These are phyloP conservation scores for Sporothrix brunneoviolacea DNA, from an alignment of 2,329 filamentous ascomycete genomes.

Conservation along the genomic window DNA sequence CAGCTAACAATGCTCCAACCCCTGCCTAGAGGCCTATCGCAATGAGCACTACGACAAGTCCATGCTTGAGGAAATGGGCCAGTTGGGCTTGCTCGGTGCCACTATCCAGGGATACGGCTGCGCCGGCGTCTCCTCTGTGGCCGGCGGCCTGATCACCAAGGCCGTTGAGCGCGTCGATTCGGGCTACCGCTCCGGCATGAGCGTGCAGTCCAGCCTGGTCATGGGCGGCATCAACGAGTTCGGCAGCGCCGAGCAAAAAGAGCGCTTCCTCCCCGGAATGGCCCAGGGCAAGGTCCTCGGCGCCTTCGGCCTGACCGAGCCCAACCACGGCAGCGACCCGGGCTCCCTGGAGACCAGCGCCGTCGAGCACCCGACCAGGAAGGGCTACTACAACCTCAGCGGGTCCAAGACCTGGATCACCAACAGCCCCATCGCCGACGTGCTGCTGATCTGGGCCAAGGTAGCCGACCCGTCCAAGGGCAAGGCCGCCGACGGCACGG, in stretches of 20 bases:
- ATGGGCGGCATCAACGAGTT: constrained; percentile 86
- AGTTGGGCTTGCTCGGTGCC: constrained; percentile 71
- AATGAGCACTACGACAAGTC: constrained; percentile 74
- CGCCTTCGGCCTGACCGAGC: constrained; percentile 80
- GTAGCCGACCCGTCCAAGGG: constrained; percentile 77
- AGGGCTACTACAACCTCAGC: constrained; percentile 66
- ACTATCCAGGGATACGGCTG: constrained; percentile 79
- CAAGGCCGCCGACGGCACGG: constrained; percentile 6
- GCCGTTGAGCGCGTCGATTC: constrained; percentile 83
- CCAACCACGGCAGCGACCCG: constrained; percentile 81
- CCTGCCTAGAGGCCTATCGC: constrained; percentile 44
- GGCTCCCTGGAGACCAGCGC: constrained; percentile 79
- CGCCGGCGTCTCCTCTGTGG: constrained; percentile 74
- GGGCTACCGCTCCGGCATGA: constrained; percentile 81
- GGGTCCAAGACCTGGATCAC: constrained; percentile 89
- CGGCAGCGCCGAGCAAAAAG: constrained; percentile 71
- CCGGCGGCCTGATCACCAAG: constrained; percentile 74
- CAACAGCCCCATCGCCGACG: constrained; percentile 77
- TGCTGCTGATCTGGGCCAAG: constrained; percentile 87
- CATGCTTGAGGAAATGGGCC: constrained; percentile 81
- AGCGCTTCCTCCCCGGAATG: constrained; percentile 68
- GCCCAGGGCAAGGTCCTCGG: constrained; percentile 71
- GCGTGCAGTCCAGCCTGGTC: constrained; percentile 75
- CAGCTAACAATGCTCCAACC: neutral
- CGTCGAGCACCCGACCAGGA: constrained; percentile 68